Evolutionary conservation across 2,329 filamentous ascomycete genomes (phyloP).

Genomic region (Tolypocladium ophioglossoides): DNA sequence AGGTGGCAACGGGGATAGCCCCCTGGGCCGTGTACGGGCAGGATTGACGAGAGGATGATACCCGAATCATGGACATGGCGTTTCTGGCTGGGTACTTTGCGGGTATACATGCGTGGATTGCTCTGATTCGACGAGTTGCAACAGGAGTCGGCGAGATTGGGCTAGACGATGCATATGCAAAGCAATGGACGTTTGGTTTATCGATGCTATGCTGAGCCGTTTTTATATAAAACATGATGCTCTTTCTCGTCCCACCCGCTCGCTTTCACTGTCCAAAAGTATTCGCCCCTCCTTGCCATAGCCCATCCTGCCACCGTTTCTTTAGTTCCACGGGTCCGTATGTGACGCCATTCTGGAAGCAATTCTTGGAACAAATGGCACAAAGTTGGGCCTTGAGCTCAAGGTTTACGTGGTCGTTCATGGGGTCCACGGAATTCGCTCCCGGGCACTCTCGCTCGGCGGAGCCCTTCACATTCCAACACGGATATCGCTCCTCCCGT

Average conservation of each 20-base stretch:
- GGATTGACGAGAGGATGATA: neutral
- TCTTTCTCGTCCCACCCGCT: neutral
- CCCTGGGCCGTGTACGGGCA: neutral
- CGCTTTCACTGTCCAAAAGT: neutral
- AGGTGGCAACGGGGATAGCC: constrained; percentile 10
- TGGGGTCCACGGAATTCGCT: neutral
- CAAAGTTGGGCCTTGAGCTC: neutral
- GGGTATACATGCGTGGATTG: too few species aligned
- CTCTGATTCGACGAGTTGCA: too few species aligned
- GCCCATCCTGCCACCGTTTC: too few species aligned
- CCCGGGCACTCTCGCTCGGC: neutral
- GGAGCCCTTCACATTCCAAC: neutral
- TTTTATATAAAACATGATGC: neutral
- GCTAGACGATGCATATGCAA: too few species aligned
- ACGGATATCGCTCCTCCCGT: neutral
- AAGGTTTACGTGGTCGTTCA: neutral
- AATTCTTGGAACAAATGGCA: neutral
- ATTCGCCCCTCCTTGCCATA: too few species aligned
- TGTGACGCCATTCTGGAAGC: too few species aligned
- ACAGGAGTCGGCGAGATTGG: too few species aligned
- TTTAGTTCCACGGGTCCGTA: too few species aligned
- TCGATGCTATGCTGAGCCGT: neutral
- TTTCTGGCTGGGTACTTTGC: neutral
- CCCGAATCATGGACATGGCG: neutral
- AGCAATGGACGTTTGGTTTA: too few species aligned